Evolutionary conservation across 768 basidiomycete species (phyloP), one percentile per base, ranked within the genome.

Genomic region (Suillus alpinus): DNA sequence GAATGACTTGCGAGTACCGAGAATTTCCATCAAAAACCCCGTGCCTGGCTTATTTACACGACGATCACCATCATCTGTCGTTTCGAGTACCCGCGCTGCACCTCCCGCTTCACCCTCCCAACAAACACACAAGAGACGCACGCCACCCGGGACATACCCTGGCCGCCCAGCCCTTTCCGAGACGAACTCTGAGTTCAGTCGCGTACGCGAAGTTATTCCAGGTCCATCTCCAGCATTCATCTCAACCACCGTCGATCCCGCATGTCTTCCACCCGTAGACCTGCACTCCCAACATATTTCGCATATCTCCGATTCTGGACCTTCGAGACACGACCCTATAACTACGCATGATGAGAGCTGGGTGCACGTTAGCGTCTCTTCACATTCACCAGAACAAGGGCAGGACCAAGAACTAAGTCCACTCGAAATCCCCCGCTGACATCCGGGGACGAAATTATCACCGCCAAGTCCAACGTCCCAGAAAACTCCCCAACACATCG

Each of bases 121-220:
- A 14, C 68, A 67, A 1, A 16, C 62, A 20, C 73, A 74, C 1
- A 66, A 67, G 41, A 65, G 73, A 10, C 70, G 61, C 26, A 72
- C 61, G 32, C 72, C 72, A 39, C 72, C 72, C 5, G 72, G 72
- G 4, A 66, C 72, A 0, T 67, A 67, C 18, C 68, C 73, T 7
- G 65, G 65, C 20, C 60, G 49, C 8, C 71, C 72, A 4, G 73
- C 72, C 18, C 71, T 74, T 70, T 73, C 73, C 1, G 72, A 73
- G 55, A 72, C 67, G 1, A 69, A 49, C 6, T 64, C 64, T 1
- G 63, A 73, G 18, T n/a, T 75, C 6, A 72, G 72, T n/a, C 68
- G 64, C 41, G 59, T 58, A 16, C 66, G 60, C 18, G 40, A 67
- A 40, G 58, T 68, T 49, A 52, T 39, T 10, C 63, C 66, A 2